Base-by-base conservation (phyloP, 352 stramenopile genomes). In the Globisporangium polare region DNA sequence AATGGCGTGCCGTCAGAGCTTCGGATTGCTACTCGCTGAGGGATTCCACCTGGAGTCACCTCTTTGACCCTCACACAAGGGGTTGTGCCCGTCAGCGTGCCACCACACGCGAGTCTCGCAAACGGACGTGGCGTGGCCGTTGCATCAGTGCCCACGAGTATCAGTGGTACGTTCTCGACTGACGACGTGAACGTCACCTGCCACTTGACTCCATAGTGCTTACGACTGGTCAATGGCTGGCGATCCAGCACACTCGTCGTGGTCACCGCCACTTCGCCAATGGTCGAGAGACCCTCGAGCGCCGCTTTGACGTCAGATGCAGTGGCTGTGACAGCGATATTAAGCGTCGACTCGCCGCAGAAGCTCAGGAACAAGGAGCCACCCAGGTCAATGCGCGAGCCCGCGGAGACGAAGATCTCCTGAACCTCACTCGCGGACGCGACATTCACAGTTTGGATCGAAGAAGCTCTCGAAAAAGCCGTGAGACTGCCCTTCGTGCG, bases 161-260 rank as follows among this genome's bases (percentile, higher is more conserved):
- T 37, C 18, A 77, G 57, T 1, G 81, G 69, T 47, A 88, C 53
- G 27, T 87, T 66, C 24, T 65, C 63, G 13, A 9, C 39, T 1
- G 63, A 58, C 27, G 58, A 71, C 0, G 45, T 33, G 54, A 95
- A 93, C 7, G 83, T 89, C 6, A 95, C 73, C 4, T 64, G 62
- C 86, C 86, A 95, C 45, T 82, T 78, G 8, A 83, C 60, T 0
- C 86, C 86, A 53, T 91, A 89, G 3, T 77, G 71, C 29, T 82
- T 71, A 5, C 63, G 73, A 10, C 78, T 65, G 27, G 18, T 31
- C 9, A 83, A 65, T 2, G 61, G 55, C 15, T 54, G 51, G 0
- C 65, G 74, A n/a, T 69, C 52, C 18, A 63, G 56, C 1, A 83
- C 29, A 0, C 66, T 53, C 22, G 69, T 61, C 5, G 72, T 73